Evolutionary conservation across 192 early-diverging fungal genomes (phyloP), one percentile per base, ranked within the genome.

Genomic region (Entomortierella beljakovae): DNA sequence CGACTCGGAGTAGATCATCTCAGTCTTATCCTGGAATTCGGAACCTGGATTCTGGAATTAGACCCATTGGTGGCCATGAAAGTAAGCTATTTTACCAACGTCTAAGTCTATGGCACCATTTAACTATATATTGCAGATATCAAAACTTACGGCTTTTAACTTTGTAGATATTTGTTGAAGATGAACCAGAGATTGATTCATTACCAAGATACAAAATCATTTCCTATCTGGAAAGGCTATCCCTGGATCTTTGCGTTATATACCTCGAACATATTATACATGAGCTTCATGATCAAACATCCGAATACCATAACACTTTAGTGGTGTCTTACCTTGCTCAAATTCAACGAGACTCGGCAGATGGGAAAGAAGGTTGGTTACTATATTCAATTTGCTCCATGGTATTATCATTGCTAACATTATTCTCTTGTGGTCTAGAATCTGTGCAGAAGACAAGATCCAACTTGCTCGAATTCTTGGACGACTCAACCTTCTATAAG

Each of bases 181-280:
- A 90, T 61, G 68, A 83, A 34, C 82, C 84, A 15, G 87, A 87
- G 65, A 90, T 90, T 16, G 86, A 89, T 43, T 81, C 80, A 0
- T 87, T 92, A 38, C 90, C 91, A 33, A 84, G 91, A 29, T 66
- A 83, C 43, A 84, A 81, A 10, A 85, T 94, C 28, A 80, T 92
- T 18, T 57, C 85, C 2, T 94, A 92, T 80, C 76, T 98, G 61
- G 91, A 91, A 50, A 70, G 84, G 16, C 76, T 92, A 15, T 91
- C 91, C 13, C 55, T 85, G n/a, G 77, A 84, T 55, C 84, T 95
- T 7, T 91, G 87, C 26, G 85, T 92, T 7, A 83, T 85, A 71
- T 98, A 97, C 73, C 80, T 97, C 57, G 88, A 92, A 73, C 88
- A 96, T 68, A 85, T 97, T 28, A 92, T 98, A 61, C 83, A 89